Evolutionary conservation across 1,139 yeast species (phyloP).

Genomic region (Taphrina sp.): DNA sequence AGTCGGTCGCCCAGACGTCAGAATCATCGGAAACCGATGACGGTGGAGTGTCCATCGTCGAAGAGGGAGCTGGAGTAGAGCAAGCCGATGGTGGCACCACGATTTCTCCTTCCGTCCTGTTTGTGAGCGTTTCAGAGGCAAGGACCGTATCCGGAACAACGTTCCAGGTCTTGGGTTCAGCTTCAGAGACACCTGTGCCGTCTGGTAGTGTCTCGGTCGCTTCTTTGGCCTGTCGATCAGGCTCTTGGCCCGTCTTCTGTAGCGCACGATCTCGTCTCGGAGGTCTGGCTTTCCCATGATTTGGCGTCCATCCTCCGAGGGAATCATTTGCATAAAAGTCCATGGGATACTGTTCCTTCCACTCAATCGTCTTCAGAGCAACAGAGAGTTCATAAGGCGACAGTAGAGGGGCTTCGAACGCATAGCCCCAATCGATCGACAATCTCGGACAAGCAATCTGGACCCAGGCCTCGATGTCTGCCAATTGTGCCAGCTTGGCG

Average conservation of each 20-base stretch:
- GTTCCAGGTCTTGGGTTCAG: background rate
- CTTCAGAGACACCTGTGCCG: background rate
- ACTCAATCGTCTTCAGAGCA: constrained; percentile 69
- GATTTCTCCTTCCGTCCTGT: too few species aligned
- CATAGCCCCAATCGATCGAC: constrained; percentile 98
- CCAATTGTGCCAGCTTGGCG: constrained; percentile 86
- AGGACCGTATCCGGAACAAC: background rate
- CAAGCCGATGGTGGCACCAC: too few species aligned
- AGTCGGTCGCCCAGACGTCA: background rate
- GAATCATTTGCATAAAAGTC: constrained; percentile 90
- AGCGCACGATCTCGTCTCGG: background rate
- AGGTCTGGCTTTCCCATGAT: constrained; percentile 30
- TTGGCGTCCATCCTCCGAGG: constrained; percentile 55
- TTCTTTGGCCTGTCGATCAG: background rate
- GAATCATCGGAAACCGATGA: constrained; percentile 12
- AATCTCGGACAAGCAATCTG: constrained; percentile 97
- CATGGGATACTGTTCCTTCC: constrained; percentile 81
- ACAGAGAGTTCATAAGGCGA: constrained; percentile 98
- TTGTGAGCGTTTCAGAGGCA: background rate
- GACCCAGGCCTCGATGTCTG: constrained; percentile 89
- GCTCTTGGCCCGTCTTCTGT: background rate
- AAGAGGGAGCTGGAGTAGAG: background rate
- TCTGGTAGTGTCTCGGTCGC: constrained; percentile 17
- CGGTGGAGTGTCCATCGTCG: constrained; percentile 7
- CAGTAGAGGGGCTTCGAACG: constrained; percentile 82